Base-by-base conservation (phyloP, 345 rosid genomes). In the Citrus inodora region DNA sequence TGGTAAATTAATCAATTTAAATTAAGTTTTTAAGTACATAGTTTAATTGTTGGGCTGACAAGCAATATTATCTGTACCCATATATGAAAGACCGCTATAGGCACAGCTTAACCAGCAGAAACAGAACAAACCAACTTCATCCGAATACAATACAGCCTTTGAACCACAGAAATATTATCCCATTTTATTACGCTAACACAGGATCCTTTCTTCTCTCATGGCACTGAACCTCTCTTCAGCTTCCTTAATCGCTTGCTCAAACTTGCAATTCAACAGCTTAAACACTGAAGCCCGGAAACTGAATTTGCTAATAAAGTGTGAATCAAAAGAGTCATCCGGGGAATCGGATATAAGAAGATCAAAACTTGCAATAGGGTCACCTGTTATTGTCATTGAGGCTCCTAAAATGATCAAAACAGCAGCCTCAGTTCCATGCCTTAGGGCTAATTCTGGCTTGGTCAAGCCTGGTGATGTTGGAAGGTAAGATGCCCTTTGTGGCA, bases 391-490 rank as follows among this genome's bases (percentile, higher is more conserved):
- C 14, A 82, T 85, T 2, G 99, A 95, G 72, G 96, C 98, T 10
- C 99, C 99, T 5, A 84, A 79, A 82, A 87, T 87, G 86, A 82
- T 95, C 62, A 95, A 93, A 83, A 95, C 96, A 0, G 97, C 99
- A 0, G 92, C 98, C 0, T 86, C 94, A 0, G 84, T 95, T 76
- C 98, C 99, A 3, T 92, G 98, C 77, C 97, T 93, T 24, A 83
- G 89, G 27, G 89, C 88, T 22, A 95, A 95, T 75, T 53, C 90
- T 7, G 96, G 98, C 80, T 80, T 92, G 38, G 91, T 95, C 80
- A 95, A 93, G 74, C 93, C 95, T 24, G 98, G 99, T 13, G 99
- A 95, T 76, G 96, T 92, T 3, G 98, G 99, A 77, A 92, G 98
- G 96, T 92, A 75, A 30, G 24, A 17, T 42, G 58, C 58, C 55